These are phyloP conservation scores for Ammopiptanthus mongolicus DNA, from an alignment of 306 rosid genomes.

Conservation along the genomic window DNA sequence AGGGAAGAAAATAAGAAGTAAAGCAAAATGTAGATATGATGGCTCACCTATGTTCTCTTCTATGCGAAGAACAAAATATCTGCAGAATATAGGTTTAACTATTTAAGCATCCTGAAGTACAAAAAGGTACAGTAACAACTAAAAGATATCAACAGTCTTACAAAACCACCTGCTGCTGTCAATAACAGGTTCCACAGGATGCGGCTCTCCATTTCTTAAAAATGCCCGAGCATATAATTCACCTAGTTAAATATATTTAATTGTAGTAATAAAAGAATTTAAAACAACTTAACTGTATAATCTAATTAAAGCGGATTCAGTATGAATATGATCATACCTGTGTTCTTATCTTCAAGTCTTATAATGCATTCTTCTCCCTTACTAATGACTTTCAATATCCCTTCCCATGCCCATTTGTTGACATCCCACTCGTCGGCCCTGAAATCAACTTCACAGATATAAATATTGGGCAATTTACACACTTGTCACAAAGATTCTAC, in stretches of 20 bases:
- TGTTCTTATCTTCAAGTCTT: slow-evolving; percentile 83
- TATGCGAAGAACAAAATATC: slow-evolving; percentile 95
- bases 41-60: slow-evolving; percentile 95
- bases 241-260: slow-evolving; percentile 46
- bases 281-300: neutral
- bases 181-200: slow-evolving; percentile 94
- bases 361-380: slow-evolving; percentile 93
- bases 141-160: slow-evolving; percentile 8
- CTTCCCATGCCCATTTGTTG: slow-evolving; percentile 97
- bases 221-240: slow-evolving; percentile 97
- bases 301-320: slow-evolving; percentile 19
- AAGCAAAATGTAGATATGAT: slow-evolving; percentile 9
- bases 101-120: slow-evolving; percentile 13
- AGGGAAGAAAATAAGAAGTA: neutral
- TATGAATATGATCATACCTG: slow-evolving; percentile 47
- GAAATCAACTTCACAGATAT: slow-evolving; percentile 35
- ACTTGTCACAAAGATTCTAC: neutral
- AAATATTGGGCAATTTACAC: slow-evolving; percentile 23
- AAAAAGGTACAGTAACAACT: slow-evolving; percentile 11
- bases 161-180: slow-evolving; percentile 95
- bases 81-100: slow-evolving; percentile 33
- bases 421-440: slow-evolving; percentile 99
- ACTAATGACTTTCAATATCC: slow-evolving; percentile 72
- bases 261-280: neutral
- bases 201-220: slow-evolving; percentile 88